Percentiles rank a stretch among this genome's conserved stretches.
phyloP scores from a whole-genome alignment of 1,139 yeast species.

The Suhomyces anneliseae region DNA sequence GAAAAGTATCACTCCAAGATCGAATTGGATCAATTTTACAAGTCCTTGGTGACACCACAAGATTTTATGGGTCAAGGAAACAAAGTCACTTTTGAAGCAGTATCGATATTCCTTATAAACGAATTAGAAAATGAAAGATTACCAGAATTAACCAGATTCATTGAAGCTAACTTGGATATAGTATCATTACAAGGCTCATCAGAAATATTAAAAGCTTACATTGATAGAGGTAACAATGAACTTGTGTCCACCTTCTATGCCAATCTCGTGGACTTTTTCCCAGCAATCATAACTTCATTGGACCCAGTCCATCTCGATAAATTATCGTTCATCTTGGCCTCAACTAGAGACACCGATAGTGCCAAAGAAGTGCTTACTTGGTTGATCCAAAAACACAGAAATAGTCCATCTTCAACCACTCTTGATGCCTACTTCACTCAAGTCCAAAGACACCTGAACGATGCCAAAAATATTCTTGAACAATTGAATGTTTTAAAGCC shows the following conservation, averaged over 20 bases:
- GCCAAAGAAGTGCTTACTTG: conserved; percentile 21
- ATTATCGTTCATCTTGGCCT: conserved; percentile 25
- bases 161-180: conserved; percentile 16
- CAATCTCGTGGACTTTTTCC: conserved; percentile 1
- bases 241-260: conserved; percentile 8
- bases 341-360: conserved; percentile 19
- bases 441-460: conserved; percentile 4
- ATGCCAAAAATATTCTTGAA: conserved; percentile 1
- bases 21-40: conserved; percentile 17
- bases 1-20: not conserved
- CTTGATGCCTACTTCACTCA: conserved; percentile 20
- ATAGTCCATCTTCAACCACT: conserved; percentile 29
- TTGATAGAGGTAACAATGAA: not conserved
- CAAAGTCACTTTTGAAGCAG: conserved; percentile 23
- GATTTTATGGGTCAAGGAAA: conserved; percentile 12
- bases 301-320: conserved; percentile 26
- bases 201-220: conserved; percentile 2
- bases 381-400: conserved; percentile 19
- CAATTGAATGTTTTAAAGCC: conserved; percentile 34
- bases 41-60: conserved; percentile 14
- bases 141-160: conserved; percentile 18
- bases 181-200: conserved; percentile 22
- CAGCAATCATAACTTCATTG: conserved; percentile 11
- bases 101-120: conserved; percentile 21
- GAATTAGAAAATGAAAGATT: conserved; percentile 10